Base-by-base conservation (phyloP, 106 monocot species). In the Platanthera zijinensis region DNA sequence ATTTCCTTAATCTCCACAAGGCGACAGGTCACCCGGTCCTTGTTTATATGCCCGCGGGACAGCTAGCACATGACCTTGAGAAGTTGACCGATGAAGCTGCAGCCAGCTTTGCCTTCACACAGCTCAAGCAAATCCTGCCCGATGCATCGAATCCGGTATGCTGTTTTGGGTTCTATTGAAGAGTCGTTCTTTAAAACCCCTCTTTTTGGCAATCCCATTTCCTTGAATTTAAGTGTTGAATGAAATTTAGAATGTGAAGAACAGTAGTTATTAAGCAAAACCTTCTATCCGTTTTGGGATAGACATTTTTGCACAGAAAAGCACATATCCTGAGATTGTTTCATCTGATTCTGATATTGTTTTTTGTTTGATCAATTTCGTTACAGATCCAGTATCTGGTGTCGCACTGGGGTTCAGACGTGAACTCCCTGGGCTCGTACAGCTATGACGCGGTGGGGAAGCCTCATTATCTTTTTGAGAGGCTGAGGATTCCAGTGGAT, bases 1-100 rank as follows among this genome's bases (percentile, higher is more conserved):
- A 99, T 81, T 99, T 99, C 80, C 91, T 99, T 75, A 99, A 99
- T 83, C 94, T 99, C 79, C 94, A 99, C 83, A 99, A 99, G 83
- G 97, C 97, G 59, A 94, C 97, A 9, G 97, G 97, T 54, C 88
- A 99, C 70, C 97, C 91, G 63, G 97, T 99, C 72, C 94, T 99
- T 78, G 94, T 99, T 82, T 99, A 94, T 76, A 99, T 99, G 97
- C 97, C 94, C 86, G 94, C 97, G 49, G 97, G 97, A 70, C 70
- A 75, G 51, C 91, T 99, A 39, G 97, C 97, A 22, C 75, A 77
- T 75, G 94, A 94, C 80, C 88, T 99, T 79, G 94, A 99, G 76
- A 99, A 99, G 78, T 86, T 94, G 94, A 82, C 89, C 7, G 94
- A 99, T 50, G 89, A 91, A 56, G 91, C 81, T 57, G 97, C 97